A percentile compares a stretch with the other conserved stretches of the same genome.
Conservation (phyloP, 148 eudicot species). For the Rhododendron ovatum region DNA sequence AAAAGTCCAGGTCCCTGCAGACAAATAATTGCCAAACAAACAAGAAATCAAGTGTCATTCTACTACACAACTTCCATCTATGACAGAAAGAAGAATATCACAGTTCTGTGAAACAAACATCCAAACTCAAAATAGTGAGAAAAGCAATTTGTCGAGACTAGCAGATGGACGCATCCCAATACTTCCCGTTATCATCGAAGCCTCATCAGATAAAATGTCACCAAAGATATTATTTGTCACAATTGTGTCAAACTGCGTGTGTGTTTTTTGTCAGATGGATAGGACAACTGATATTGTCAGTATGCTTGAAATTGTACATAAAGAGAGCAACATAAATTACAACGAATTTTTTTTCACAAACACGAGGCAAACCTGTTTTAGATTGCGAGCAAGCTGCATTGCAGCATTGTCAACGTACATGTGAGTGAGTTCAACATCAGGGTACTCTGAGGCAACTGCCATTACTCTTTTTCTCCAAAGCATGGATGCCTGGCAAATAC, state of each 20-base stretch:
- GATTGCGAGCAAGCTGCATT: constrained; percentile 94
- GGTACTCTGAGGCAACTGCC: constrained; percentile 66
- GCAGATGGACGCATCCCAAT: too few relatives aligned
- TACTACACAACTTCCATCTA: neutral
- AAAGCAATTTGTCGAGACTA: neutral
- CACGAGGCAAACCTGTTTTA: constrained; percentile 57
- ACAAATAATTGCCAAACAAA: constrained; percentile 2
- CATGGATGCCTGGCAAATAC: constrained; percentile 74
- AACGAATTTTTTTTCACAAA: neutral
- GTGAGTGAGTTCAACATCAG: constrained; percentile 93
- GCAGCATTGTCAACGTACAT: constrained; percentile 98
- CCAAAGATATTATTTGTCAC: too few relatives aligned
- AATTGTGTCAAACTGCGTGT: constrained; percentile 9
- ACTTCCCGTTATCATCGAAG: too few relatives aligned
- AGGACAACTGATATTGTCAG: neutral
- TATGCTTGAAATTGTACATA: neutral
- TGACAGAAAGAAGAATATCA: neutral
- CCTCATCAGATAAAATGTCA: too few relatives aligned
- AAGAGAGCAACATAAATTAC: neutral
- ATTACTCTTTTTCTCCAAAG: constrained; percentile 85
- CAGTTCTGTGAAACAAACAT: neutral
- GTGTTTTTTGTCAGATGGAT: neutral
- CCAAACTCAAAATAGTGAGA: too few relatives aligned
- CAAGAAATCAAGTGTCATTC: neutral
- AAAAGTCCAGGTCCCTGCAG: constrained; percentile 91